These are phyloP conservation scores for Euphorbia lathyris DNA, from an alignment of 345 rosid species.

Conservation along the genomic window DNA sequence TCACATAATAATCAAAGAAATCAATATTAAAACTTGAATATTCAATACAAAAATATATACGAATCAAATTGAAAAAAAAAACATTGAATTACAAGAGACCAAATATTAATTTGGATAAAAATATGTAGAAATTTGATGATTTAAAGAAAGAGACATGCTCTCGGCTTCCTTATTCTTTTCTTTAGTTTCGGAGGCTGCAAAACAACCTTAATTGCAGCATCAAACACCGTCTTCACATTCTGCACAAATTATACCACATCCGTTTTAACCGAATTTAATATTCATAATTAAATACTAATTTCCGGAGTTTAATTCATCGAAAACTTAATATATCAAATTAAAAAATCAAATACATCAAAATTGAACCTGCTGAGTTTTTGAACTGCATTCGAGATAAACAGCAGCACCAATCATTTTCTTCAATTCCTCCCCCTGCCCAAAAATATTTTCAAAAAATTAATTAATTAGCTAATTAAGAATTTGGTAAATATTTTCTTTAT, in stretches of 20 bases:
- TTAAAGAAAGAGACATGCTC: conserved; percentile 38
- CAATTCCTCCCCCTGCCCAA: conserved; percentile 47
- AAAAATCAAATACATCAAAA: too few species aligned
- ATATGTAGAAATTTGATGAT: background rate
- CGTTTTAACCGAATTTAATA: too few species aligned
- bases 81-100: conserved; percentile 2
- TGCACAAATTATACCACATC: conserved; percentile 12
- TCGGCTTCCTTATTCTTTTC: conserved; percentile 35
- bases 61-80: background rate
- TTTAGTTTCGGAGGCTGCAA: conserved; percentile 51
- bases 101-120: background rate
- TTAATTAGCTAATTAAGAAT: background rate
- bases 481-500: background rate
- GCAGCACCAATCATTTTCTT: conserved; percentile 54
- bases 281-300: too few species aligned
- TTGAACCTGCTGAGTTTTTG: conserved; percentile 53
- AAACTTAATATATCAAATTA: too few species aligned
- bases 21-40: background rate
- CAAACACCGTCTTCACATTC: conserved; percentile 52
- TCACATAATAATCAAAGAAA: background rate
- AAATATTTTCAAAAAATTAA: background rate
- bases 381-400: conserved; percentile 52
- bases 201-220: conserved; percentile 52
- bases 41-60: background rate
- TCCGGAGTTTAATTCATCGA: too few species aligned